Evolutionary conservation across 208 protist species (phyloP).

Genomic region (Trichomonas gallinae): DNA sequence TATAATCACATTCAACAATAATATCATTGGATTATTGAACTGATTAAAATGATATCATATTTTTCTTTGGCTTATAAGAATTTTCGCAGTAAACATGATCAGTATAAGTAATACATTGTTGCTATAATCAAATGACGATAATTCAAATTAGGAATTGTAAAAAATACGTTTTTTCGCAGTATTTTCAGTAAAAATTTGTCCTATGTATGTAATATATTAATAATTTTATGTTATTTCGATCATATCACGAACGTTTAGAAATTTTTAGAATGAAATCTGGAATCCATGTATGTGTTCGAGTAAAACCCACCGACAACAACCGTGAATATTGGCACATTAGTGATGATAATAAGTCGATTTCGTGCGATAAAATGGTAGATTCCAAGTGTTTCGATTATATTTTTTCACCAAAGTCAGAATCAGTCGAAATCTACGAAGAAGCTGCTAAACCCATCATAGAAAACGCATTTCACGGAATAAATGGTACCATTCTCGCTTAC

Average conservation of each 20-base stretch:
- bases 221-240: background rate
- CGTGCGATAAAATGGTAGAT: background rate
- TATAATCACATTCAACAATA: no score
- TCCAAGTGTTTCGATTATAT: background rate
- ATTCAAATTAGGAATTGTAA: no score
- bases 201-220: no score
- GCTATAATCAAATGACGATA: no score
- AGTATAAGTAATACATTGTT: no score
- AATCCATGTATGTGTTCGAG: background rate
- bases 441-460: background rate
- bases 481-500: conserved; percentile 36
- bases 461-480: background rate
- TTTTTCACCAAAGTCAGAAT: background rate
- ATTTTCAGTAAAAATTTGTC: no score
- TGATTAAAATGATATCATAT: no score
- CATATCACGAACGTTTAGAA: background rate
- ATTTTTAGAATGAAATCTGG: background rate
- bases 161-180: no score
- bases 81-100: no score
- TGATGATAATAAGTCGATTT: background rate
- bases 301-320: background rate
- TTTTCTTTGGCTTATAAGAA: no score
- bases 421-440: background rate
- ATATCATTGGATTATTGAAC: no score
- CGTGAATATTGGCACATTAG: background rate